phyloP scores from a whole-genome alignment of 2,329 filamentous ascomycete genomes.

The Neonectria faginata region DNA sequence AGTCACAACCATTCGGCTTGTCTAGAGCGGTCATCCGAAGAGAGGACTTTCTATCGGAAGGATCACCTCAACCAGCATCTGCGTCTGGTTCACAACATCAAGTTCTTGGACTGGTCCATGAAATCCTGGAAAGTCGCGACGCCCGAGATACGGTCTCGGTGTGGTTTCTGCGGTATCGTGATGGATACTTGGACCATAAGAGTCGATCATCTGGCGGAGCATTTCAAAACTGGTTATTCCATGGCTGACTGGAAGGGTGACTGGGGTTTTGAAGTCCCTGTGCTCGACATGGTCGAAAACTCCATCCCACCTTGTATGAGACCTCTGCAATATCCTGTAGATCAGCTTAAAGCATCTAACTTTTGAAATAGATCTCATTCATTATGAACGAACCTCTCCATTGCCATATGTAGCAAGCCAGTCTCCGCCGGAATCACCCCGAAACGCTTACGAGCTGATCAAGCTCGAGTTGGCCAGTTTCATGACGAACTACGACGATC shows the following conservation, averaged over 20 bases:
- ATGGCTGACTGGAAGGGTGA: slow-evolving; percentile 79
- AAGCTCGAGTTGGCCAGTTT: slow-evolving; percentile 69
- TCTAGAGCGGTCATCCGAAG: slow-evolving; percentile 70
- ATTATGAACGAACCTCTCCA: slow-evolving; percentile 69
- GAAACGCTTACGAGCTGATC: slow-evolving; percentile 71
- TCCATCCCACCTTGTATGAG: slow-evolving; percentile 73
- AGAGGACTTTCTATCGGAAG: slow-evolving; percentile 75
- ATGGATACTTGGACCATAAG: slow-evolving; percentile 72
- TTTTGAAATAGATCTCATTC: slow-evolving; percentile 69
- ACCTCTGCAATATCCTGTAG: slow-evolving; percentile 52
- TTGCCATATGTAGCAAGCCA: slow-evolving; percentile 64
- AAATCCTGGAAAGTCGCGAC: slow-evolving; percentile 70
- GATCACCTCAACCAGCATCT: slow-evolving; percentile 76
- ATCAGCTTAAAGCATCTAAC: slow-evolving; percentile 56
- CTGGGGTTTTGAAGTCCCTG: slow-evolving; percentile 73
- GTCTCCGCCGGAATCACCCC: slow-evolving; percentile 58
- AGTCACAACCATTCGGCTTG: slow-evolving; percentile 72
- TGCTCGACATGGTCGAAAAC: slow-evolving; percentile 73
- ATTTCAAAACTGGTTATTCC: slow-evolving; percentile 74
- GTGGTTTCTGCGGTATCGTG: slow-evolving; percentile 73
- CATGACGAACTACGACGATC: slow-evolving; percentile 57
- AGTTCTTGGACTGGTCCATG: slow-evolving; percentile 74
- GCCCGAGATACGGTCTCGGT: slow-evolving; percentile 71
- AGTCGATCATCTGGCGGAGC: slow-evolving; percentile 73
- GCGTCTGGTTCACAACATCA: slow-evolving; percentile 71